Base-by-base conservation (phyloP, 352 stramenopile species). In the Pythium graminicola region DNA sequence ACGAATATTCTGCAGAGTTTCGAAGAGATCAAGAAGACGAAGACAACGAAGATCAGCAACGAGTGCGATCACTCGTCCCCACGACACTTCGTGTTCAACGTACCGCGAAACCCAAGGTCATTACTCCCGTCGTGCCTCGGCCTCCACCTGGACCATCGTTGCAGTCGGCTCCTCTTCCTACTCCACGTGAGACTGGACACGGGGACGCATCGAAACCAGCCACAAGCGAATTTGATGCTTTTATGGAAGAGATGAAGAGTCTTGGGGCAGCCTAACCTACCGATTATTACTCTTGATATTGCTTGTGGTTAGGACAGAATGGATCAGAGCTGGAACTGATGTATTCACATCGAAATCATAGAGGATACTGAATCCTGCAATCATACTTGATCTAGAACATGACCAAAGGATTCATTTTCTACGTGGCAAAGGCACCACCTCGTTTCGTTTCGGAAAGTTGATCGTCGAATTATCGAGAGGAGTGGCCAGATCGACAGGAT, bases 161-260 rank as follows among this genome's bases (percentile, higher is more conserved):
- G 6, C 10, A 26, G 3, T 22, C 36, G 2, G 33, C 20, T 6
- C 17, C 28, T 17, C 24, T 22, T 7, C 26, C n/a, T 29, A 4
- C 23, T 6, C 9, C 28, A 6, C 4, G 4, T 28, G 16, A 4
- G 16, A 4, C 14, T 17, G 19, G 13, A 31, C 16, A 22, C 6
- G 5, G 5, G 42, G 27, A 41, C 29, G 5, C 24, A 5, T 54
- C 55, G 22, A 46, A 28, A 22, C 78, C 73, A 3, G 65, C 73
- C 8, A 79, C 75, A 0, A 78, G 69, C 26, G 72, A 85, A 41
- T 86, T 82, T 28, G 75, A 86, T 31, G 61, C 69, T 16, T 89
- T 89, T 62, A 85, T 89, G 66, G 67, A 84, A n/a, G 75, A 89
- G 45, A 73, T 85, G 44, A 72, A 81, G 22, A 42, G 41, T 11